A percentile compares a stretch with the other conserved stretches of the same genome.
Evolutionary conservation across 2,329 filamentous ascomycete species (phyloP).

Genomic region (Nemania sp.): DNA sequence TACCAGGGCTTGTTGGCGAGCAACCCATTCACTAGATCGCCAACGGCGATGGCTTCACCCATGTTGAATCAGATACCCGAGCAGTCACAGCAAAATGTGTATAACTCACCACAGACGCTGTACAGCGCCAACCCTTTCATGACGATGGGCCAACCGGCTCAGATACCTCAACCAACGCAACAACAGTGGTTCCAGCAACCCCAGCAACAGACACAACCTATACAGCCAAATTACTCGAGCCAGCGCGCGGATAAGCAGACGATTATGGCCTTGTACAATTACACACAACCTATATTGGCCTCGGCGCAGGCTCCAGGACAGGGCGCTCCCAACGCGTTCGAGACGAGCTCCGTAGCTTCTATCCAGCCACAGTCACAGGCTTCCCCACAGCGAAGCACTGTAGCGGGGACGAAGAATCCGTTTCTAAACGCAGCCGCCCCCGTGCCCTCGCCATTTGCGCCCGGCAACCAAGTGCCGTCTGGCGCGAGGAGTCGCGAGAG

Average conservation of each 20-base stretch:
- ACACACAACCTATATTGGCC: constrained; percentile 55
- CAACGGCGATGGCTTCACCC: constrained; percentile 39
- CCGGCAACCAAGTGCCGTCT: constrained; percentile 32
- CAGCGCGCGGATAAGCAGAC: constrained; percentile 69
- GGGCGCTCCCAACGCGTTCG: constrained; percentile 27
- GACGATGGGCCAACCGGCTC: constrained; percentile 37
- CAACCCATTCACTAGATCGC: constrained; percentile 42
- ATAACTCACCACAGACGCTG: constrained; percentile 37
- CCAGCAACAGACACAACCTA: constrained; percentile 24
- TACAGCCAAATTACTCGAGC: constrained; percentile 47
- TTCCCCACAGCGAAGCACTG: constrained; percentile 38
- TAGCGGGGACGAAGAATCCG: constrained; percentile 59
- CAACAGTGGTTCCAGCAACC: constrained; percentile 27
- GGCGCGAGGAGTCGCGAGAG: constrained; percentile 70
- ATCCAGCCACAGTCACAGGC: constrained; percentile 36
- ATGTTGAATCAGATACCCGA: constrained; percentile 44
- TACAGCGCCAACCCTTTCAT: constrained; percentile 44
- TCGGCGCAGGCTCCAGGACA: constrained; percentile 39
- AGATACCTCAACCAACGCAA: constrained; percentile 35
- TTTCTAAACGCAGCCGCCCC: constrained; percentile 48
- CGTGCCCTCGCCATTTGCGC: constrained; percentile 35
- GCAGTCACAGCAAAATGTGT: constrained; percentile 44
- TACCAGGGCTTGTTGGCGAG: constrained; percentile 35
- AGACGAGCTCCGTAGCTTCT: constrained; percentile 33
- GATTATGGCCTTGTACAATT: constrained; percentile 76